Evolutionary conservation across 169 alveolate genomes (phyloP).

Genomic region (Sarcocystis neurona): DNA sequence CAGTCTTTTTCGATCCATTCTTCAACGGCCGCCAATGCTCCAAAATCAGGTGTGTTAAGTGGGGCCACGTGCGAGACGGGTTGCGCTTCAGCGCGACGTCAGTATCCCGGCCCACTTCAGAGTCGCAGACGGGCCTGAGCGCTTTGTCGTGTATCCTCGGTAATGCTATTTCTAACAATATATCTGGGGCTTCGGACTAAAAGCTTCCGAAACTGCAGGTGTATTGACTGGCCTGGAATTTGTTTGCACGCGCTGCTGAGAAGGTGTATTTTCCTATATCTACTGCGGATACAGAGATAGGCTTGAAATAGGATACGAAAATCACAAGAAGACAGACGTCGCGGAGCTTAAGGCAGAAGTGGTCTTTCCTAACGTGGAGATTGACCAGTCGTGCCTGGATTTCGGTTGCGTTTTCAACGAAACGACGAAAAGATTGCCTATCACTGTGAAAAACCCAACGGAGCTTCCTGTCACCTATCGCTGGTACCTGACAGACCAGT

Average conservation of each 20-base stretch:
- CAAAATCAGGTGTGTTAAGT: conserved; percentile 26
- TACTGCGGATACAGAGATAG: conserved; percentile 66
- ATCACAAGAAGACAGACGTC: conserved; percentile 91
- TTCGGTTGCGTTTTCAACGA: conserved; percentile 92
- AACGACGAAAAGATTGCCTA: conserved; percentile 41
- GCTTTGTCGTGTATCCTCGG: background rate
- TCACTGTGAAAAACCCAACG: conserved; percentile 83
- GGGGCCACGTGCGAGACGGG: background rate
- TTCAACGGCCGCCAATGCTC: conserved; percentile 67
- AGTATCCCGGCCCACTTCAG: background rate
- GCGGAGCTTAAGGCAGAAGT: conserved; percentile 89
- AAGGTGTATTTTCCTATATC: conserved; percentile 73
- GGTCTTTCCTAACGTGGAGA: conserved; percentile 87
- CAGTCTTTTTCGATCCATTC: conserved; percentile 86
- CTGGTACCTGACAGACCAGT: conserved; percentile 84
- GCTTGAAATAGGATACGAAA: conserved; percentile 81
- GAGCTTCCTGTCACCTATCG: conserved; percentile 86
- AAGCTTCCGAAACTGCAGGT: too few species aligned
- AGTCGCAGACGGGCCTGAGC: background rate
- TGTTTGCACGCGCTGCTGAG: background rate
- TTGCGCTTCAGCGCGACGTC: too few species aligned
- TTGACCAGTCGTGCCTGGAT: conserved; percentile 80
- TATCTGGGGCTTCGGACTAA: background rate
- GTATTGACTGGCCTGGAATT: too few species aligned
- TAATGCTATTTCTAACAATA: background rate